Evolutionary conservation across 225 moss, liverwort and hornwort genomes (phyloP).

Genomic region (Anthoceros angustus): DNA sequence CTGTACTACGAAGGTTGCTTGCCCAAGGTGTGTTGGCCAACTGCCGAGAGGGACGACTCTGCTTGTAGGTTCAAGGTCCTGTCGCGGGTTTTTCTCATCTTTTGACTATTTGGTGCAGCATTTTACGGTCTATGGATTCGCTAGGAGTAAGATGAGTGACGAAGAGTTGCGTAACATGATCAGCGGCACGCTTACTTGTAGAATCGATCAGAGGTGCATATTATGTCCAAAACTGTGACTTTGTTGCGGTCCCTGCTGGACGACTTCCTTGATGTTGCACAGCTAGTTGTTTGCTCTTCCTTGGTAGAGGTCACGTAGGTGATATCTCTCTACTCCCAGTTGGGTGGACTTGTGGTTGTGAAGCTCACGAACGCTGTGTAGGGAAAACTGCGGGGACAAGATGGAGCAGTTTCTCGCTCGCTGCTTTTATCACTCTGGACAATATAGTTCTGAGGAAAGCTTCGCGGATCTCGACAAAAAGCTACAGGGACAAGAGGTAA

Average conservation of each 20-base stretch:
- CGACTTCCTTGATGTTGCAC: not conserved
- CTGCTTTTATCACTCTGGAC: conserved; percentile 61
- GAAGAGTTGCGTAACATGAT: conserved; percentile 65
- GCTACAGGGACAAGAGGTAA: conserved; percentile 53
- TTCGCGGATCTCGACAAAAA: conserved; percentile 46
- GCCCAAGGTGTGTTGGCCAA: conserved; percentile 41
- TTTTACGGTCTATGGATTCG: conserved; percentile 72
- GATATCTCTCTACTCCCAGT: not conserved
- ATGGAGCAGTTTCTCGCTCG: conserved; percentile 49
- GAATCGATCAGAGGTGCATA: conserved; percentile 72
- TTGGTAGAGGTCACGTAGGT: not conserved
- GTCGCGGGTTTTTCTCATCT: not conserved
- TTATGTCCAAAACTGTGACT: not conserved
- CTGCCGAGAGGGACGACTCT: not conserved
- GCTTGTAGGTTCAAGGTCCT: not conserved
- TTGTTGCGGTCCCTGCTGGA: not conserved
- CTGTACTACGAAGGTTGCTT: conserved; percentile 86
- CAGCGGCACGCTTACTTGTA: conserved; percentile 65
- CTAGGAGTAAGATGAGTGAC: conserved; percentile 78
- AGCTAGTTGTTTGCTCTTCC: not conserved
- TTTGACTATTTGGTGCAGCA: conserved; percentile 31
- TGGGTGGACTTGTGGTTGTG: not conserved
- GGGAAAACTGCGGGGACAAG: conserved; percentile 63
- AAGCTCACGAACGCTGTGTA: conserved; percentile 8
- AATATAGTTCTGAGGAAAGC: conserved; percentile 57